Evolutionary conservation across 352 stramenopile species (phyloP), one percentile per base, ranked within the genome.

Genomic region (Phytopythium oedochilum): DNA sequence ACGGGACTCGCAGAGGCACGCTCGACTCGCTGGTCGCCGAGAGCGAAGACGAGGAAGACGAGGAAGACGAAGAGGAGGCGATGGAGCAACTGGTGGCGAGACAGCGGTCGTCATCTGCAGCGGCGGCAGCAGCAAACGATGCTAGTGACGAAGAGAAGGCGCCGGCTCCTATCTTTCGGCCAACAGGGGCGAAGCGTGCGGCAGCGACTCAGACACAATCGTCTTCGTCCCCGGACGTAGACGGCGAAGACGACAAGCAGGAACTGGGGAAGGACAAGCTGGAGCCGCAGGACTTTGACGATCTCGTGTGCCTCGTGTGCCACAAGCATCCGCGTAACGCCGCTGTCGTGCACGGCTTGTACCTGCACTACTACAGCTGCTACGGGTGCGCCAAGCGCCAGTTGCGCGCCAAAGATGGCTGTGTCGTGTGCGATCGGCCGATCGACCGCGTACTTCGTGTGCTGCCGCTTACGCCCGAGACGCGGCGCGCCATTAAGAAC

Each of bases 311-410:
- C 40, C 73, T 94, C 9, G 66, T 92, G 15, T 94, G 85, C 42
- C 55, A 68, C 18, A 55, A 72, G 54, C 82, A 79, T 22, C 71
- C 71, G 9, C 78, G 83, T 29, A 75, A 91, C 34, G 78, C 80
- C 7, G 81, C 64, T 32, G 62, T 94, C 34, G 66, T 85, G 6
- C 85, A 95, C 46, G 85, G 83, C 32, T 64, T 89, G 47, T 95
- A 92, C 52, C 61, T 93, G 9, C 85, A 95, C 44, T 79, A 87
- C 31, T 92, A 93, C 60, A 83, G 70, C 52, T 95, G 85, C 57
- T 95, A 83, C 43, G 68, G 66, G 9, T 95, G 85, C 55, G 85
- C 70, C 7, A 95, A 92, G 67, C 73, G 66, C 5, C 76, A 89
- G 53, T 54, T 73, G 14, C 67, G 67, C 14, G 51, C 65, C n/a